A percentile compares a stretch with the other conserved stretches of the same genome.
Conservation (phyloP, 2,329 filamentous ascomycete species). For the Colletotrichum caudatum region DNA sequence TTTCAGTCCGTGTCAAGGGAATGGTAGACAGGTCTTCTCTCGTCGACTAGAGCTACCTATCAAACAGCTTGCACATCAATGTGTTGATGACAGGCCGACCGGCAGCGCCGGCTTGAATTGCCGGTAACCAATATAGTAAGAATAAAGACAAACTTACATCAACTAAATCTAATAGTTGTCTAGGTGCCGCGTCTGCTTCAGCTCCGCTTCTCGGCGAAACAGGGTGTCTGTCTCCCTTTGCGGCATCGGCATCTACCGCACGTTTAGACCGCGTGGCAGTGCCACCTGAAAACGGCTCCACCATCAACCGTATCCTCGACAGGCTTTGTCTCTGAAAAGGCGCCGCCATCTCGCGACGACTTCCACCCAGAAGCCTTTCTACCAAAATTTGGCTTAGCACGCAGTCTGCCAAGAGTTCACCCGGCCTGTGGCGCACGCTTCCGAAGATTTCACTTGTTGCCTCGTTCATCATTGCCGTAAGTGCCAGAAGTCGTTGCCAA, state of each 20-base stretch:
- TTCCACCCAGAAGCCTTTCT: too few relatives aligned
- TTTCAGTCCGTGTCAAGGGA: not conserved
- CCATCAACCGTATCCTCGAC: not conserved
- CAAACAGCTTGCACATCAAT: not conserved
- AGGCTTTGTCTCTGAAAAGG: not conserved
- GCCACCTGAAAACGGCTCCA: not conserved
- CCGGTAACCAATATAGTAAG: not conserved
- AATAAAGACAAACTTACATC: not conserved
- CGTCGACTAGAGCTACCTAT: not conserved
- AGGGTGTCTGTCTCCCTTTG: not conserved
- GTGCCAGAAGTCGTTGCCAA: conserved; percentile 8
- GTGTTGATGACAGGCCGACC: not conserved
- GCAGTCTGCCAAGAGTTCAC: not conserved
- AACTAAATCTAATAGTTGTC: not conserved
- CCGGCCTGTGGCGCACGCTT: not conserved
- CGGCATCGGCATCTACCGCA: not conserved
- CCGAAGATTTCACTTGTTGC: not conserved
- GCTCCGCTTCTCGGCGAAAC: not conserved
- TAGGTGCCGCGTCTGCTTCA: not conserved
- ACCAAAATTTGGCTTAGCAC: too few relatives aligned
- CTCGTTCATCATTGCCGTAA: not conserved
- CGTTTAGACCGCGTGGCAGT: not conserved
- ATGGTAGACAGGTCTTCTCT: not conserved
- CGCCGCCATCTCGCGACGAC: not conserved
- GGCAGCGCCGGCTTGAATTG: not conserved